Percentiles rank a stretch among this genome's conserved stretches.
These are phyloP conservation scores for Fusarium sp. DNA, from an alignment of 2,329 filamentous ascomycete genomes.

Conservation along the genomic window DNA sequence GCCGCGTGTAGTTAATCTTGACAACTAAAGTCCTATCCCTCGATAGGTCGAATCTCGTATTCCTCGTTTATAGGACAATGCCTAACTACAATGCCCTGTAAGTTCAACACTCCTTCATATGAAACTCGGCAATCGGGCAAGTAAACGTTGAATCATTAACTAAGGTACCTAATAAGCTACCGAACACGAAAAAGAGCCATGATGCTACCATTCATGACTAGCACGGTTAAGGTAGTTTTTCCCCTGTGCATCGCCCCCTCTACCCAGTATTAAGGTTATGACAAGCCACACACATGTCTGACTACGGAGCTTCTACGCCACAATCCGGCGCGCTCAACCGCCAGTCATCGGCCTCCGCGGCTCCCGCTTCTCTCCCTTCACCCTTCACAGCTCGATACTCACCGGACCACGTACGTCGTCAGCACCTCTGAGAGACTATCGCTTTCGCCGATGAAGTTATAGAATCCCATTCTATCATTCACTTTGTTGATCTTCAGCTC, in stretches of 20 bases:
- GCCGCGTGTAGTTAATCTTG: conserved; percentile 20
- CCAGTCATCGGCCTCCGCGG: conserved; percentile 31
- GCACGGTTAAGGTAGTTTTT: not conserved
- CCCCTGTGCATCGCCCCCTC: not conserved
- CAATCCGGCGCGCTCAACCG: conserved; percentile 11
- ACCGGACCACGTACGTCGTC: conserved; percentile 10
- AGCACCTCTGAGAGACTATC: not conserved
- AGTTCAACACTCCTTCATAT: not conserved
- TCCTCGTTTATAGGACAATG: conserved; percentile 1
- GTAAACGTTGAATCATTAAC: not conserved
- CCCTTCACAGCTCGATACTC: conserved; percentile 9
- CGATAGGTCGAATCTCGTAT: conserved; percentile 6
- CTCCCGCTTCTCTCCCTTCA: conserved; percentile 21
- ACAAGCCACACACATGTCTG: too few relatives aligned
- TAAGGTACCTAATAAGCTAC: not conserved
- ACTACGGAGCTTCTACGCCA: conserved; percentile 10
- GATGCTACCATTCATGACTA: not conserved
- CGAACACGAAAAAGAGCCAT: conserved; percentile 3
- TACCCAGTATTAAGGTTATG: not conserved
- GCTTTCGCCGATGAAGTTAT: not conserved
- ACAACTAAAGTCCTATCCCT: not conserved
- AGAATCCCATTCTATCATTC: not conserved
- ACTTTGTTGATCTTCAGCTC: not conserved
- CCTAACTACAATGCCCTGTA: not conserved
- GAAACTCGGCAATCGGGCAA: not conserved